phyloP scores from a whole-genome alignment of 768 basidiomycete species.

The Paxillus involutus region DNA sequence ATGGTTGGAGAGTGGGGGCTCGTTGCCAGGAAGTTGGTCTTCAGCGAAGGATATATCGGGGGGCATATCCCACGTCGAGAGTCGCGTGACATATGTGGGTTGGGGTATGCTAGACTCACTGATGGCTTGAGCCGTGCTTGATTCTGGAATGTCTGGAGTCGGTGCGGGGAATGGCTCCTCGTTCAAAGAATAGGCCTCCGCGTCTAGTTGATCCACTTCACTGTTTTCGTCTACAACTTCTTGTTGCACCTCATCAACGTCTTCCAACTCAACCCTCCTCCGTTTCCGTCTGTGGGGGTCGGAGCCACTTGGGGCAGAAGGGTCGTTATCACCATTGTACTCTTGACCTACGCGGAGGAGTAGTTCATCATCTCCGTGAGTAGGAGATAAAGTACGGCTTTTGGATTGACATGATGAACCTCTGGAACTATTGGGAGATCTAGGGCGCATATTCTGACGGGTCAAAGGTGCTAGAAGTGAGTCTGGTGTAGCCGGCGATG shows the following conservation, averaged over 20 bases:
- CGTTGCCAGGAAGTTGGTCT: background rate
- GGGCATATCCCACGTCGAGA: slow-evolving; percentile 25
- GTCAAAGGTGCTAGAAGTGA: slow-evolving; percentile 5
- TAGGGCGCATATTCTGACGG: slow-evolving; percentile 2
- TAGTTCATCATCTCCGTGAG: background rate
- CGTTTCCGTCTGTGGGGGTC: slow-evolving; percentile 16
- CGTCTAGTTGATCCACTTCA: background rate
- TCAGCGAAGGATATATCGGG: slow-evolving; percentile 1
- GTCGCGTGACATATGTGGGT: background rate
- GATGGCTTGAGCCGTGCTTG: background rate
- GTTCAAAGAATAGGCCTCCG: background rate
- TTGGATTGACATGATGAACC: background rate
- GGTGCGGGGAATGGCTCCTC: background rate
- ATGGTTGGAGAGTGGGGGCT: background rate
- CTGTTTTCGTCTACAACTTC: background rate
- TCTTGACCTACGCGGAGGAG: background rate
- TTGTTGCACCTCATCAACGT: background rate
- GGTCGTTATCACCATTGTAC: background rate
- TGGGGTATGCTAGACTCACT: background rate
- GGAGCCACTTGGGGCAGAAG: background rate
- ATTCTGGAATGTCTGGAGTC: too few relatives aligned
- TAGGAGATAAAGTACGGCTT: background rate
- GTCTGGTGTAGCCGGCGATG: background rate
- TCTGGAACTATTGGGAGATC: slow-evolving; percentile 4
- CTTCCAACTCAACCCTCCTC: slow-evolving; percentile 5